Conservation (phyloP, 2,329 filamentous ascomycete genomes). For the Didymella glomerata region DNA sequence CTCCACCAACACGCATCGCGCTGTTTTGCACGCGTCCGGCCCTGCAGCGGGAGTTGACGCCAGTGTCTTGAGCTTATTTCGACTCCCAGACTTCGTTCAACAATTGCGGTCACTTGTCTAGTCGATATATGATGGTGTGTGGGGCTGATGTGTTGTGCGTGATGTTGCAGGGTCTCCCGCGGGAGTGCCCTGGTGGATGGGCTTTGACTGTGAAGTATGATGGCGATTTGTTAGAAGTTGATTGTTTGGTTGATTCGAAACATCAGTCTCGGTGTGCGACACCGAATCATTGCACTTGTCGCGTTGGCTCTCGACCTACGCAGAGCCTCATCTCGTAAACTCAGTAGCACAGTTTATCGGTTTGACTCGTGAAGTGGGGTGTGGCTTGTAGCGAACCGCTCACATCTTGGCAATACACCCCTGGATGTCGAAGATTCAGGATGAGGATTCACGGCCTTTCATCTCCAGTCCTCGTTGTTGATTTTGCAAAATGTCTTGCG, state of each 20-base stretch:
- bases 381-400: constrained; percentile 21
- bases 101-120: background rate
- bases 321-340: constrained; percentile 23
- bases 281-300: constrained; percentile 6
- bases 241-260: constrained; percentile 15
- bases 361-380: constrained; percentile 22
- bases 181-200: background rate
- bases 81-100: constrained; percentile 16
- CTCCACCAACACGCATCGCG: constrained; percentile 33
- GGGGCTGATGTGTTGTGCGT: constrained; percentile 2
- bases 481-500: constrained; percentile 8
- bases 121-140: background rate
- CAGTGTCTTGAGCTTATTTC: constrained; percentile 35
- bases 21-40: constrained; percentile 21
- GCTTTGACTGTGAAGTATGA: background rate
- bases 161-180: constrained; percentile 6
- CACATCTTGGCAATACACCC: constrained; percentile 17
- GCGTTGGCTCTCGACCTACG: constrained; percentile 14
- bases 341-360: constrained; percentile 19
- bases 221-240: constrained; percentile 5
- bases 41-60: constrained; percentile 33
- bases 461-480: constrained; percentile 13
- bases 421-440: constrained; percentile 19
- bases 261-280: constrained; percentile 7
- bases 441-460: constrained; percentile 18